A percentile compares a stretch with the other conserved stretches of the same genome.
phyloP scores from a whole-genome alignment of 306 rosid genomes.

The Cucurbita moschata region DNA sequence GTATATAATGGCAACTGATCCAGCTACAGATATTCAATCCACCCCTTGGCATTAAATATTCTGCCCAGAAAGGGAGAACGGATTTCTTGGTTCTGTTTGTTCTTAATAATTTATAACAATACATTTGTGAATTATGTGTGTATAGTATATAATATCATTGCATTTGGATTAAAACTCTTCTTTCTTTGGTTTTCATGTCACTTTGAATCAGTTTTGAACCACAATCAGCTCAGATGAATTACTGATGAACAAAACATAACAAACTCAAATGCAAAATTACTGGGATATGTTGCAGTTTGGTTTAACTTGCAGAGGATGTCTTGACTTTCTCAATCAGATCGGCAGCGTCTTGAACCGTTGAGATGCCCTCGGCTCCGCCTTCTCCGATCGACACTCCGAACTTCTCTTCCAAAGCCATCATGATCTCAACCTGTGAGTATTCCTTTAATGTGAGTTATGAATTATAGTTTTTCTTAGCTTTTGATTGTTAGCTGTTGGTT shows the following conservation, averaged over 20 bases:
- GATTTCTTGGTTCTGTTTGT: neutral
- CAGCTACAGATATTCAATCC: neutral
- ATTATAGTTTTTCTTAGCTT: neutral
- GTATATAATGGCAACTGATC: neutral
- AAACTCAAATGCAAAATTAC: neutral
- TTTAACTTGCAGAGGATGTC: constrained; percentile 13
- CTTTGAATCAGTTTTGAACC: neutral
- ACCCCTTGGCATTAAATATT: neutral
- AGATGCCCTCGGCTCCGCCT: constrained; percentile 53
- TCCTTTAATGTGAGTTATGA: neutral
- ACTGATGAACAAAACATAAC: neutral
- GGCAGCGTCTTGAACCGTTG: constrained; percentile 60
- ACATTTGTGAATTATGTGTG: neutral
- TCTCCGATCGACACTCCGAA: constrained; percentile 51
- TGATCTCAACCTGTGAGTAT: constrained; percentile 38
- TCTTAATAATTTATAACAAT: neutral
- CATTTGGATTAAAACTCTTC: neutral
- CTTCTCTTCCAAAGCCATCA: constrained; percentile 62
- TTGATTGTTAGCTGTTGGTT: neutral
- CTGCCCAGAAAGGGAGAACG: neutral
- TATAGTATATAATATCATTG: neutral
- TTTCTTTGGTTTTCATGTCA: neutral
- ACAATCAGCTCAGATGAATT: neutral
- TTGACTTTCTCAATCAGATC: constrained; percentile 50
- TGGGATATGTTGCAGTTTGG: neutral